These are phyloP conservation scores for Plectosphaerella plurivora DNA, from an alignment of 2,329 filamentous ascomycete species.

Conservation along the genomic window DNA sequence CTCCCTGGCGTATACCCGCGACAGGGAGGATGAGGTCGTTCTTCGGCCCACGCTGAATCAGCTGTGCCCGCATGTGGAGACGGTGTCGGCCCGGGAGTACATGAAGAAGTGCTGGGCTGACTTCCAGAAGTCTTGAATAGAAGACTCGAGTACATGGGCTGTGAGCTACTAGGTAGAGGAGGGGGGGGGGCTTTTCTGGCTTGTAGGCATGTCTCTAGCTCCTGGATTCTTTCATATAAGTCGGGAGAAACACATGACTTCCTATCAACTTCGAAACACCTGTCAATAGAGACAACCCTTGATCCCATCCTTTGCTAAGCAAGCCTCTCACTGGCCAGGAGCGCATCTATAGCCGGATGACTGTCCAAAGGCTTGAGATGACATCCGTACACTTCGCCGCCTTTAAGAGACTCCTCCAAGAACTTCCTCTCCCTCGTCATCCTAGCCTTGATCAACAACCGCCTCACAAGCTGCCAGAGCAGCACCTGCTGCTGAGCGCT, in stretches of 20 bases:
- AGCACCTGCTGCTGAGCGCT: neutral
- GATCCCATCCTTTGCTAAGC: no score
- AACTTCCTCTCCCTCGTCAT: neutral
- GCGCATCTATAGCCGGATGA: neutral
- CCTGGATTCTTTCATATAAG: no score
- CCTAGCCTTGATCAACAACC: constrained; percentile 2
- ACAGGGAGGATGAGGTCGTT: constrained; percentile 1
- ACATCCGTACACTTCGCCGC: neutral
- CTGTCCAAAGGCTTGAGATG: neutral
- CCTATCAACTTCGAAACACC: no score
- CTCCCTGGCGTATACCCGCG: neutral
- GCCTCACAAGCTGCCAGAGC: neutral
- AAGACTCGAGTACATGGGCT: no score
- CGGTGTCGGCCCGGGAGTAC: neutral
- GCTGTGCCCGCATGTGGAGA: neutral
- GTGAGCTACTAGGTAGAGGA: no score
- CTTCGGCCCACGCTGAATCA: neutral
- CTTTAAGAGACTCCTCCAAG: neutral
- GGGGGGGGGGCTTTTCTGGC: no score
- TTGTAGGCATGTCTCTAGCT: no score
- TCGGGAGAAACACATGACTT: no score
- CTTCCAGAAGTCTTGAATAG: neutral
- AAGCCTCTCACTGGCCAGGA: neutral
- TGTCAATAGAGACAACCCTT: no score
- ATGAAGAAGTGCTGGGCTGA: constrained; percentile 1